Evolutionary conservation across 352 stramenopile species (phyloP).

Genomic region (Phytophthora quininea): DNA sequence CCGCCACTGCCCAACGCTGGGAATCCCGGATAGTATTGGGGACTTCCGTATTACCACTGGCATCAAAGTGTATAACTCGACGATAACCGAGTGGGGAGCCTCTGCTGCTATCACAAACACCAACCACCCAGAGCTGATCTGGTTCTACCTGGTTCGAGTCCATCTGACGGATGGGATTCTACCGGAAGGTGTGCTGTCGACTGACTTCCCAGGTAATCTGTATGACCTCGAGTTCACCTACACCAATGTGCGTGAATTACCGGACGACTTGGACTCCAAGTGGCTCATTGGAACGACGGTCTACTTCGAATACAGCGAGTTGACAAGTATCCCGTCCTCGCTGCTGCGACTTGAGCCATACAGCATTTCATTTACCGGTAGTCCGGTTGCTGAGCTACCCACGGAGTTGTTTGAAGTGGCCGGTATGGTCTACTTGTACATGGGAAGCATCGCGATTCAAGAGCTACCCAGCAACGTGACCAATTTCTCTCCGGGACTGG

Average conservation of each 20-base stretch:
- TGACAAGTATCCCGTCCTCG: constrained; percentile 17
- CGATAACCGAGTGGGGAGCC: constrained; percentile 28
- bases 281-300: constrained; percentile 34
- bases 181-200: constrained; percentile 36
- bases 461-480: neutral
- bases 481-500: neutral
- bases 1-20: constrained; percentile 39
- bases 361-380: constrained; percentile 34
- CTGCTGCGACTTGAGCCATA: constrained; percentile 17
- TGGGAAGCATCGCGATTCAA: neutral
- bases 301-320: constrained; percentile 30
- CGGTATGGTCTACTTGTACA: constrained; percentile 1
- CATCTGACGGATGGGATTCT: constrained; percentile 41
- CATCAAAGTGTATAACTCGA: constrained; percentile 52
- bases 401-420: constrained; percentile 2
- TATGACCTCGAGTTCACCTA: constrained; percentile 47
- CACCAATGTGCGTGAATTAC: constrained; percentile 41
- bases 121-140: constrained; percentile 31
- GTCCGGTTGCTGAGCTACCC: constrained; percentile 26
- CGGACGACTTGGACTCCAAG: constrained; percentile 38
- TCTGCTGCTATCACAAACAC: constrained; percentile 27
- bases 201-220: constrained; percentile 36
- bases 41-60: constrained; percentile 30
- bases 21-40: constrained; percentile 31
- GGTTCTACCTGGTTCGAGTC: constrained; percentile 39